A percentile compares a stretch with the other conserved stretches of the same genome.
Evolutionary conservation across 495 filamentous ascomycete species (phyloP).

Genomic region (Parachaetomium inaequale): DNA sequence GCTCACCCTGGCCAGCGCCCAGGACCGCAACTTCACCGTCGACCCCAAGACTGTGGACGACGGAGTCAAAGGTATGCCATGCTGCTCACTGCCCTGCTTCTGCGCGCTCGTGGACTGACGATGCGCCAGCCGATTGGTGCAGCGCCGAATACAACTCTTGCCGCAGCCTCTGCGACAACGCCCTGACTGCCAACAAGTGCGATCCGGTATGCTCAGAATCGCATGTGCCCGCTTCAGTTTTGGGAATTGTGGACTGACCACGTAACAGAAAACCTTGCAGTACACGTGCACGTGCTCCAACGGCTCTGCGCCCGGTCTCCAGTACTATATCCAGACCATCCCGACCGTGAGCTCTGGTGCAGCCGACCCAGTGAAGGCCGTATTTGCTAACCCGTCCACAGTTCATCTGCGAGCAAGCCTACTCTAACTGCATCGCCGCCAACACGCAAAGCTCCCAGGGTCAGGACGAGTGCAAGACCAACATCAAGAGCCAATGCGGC

Average conservation of each 20-base stretch:
- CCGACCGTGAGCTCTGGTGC: constrained; percentile 27
- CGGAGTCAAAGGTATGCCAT: constrained; percentile 19
- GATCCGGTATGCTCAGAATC: constrained; percentile 24
- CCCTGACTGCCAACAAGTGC: constrained; percentile 28
- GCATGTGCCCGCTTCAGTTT: not conserved
- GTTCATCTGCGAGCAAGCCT: constrained; percentile 36
- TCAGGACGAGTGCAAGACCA: constrained; percentile 35
- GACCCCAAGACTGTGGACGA: constrained; percentile 22
- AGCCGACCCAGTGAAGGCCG: not conserved
- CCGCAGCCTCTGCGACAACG: constrained; percentile 29
- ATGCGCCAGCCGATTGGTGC: constrained; percentile 33
- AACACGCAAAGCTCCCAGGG: constrained; percentile 23
- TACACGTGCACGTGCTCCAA: constrained; percentile 37
- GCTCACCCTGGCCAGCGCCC: constrained; percentile 27
- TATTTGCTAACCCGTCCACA: constrained; percentile 10
- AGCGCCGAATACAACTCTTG: constrained; percentile 36
- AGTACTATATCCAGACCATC: constrained; percentile 38
- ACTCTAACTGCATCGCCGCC: constrained; percentile 27
- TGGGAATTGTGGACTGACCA: constrained; percentile 12
- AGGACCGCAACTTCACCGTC: constrained; percentile 36
- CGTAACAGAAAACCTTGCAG: constrained; percentile 25
- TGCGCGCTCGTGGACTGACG: not conserved
- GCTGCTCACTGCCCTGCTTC: not conserved
- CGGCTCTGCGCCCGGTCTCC: constrained; percentile 34
- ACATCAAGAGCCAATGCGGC: constrained; percentile 36